These are phyloP conservation scores for Chlamydomonas eustigma DNA, from an alignment of 139 green algal genomes.

Conservation along the genomic window DNA sequence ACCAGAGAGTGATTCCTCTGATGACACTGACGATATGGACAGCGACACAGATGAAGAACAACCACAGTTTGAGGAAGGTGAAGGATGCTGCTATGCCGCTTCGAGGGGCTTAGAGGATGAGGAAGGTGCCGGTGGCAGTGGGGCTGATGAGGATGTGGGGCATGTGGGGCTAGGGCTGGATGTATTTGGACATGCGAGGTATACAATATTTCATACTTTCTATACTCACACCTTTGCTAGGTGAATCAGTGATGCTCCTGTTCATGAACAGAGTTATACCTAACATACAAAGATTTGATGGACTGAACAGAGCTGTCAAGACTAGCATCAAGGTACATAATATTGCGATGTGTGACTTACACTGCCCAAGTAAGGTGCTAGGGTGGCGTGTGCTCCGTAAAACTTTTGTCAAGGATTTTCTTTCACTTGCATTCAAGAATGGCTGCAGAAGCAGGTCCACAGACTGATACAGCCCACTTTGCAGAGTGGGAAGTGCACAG, in stretches of 20 bases:
- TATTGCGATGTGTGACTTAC: background rate
- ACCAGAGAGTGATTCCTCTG: background rate
- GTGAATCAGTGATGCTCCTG: background rate
- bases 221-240: no score
- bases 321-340: background rate
- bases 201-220: no score
- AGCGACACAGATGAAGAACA: no score
- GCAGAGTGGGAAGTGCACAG: constrained; percentile 42
- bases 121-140: background rate
- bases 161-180: constrained; percentile 7
- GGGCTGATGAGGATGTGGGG: background rate
- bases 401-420: background rate
- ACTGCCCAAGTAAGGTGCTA: background rate
- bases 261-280: background rate
- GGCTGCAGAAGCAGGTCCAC: constrained; percentile 5
- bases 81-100: background rate
- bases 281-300: background rate
- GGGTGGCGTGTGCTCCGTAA: background rate
- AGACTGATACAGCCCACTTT: constrained; percentile 39
- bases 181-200: constrained; percentile 9
- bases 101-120: background rate
- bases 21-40: background rate
- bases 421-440: background rate
- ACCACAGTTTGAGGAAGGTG: no score
- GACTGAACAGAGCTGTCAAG: background rate